Evolutionary conservation across 805 yeast genomes (phyloP).

Genomic region (baker's yeast (Saccharomyces cerevisiae)): DNA sequence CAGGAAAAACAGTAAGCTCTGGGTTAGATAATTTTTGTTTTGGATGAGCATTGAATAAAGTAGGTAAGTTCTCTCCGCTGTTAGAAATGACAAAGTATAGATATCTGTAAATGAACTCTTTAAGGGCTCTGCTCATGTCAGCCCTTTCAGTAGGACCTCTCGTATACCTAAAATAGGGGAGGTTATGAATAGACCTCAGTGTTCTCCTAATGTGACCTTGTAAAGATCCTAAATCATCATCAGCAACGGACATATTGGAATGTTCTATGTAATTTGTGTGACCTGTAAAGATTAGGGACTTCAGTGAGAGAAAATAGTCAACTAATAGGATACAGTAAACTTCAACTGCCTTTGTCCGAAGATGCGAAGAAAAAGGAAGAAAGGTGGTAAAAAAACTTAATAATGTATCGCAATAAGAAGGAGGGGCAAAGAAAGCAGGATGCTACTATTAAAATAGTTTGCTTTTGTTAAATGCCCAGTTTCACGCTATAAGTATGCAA

Average conservation of each 20-base stretch:
- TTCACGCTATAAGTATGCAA: not conserved
- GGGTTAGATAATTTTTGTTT: slow-evolving; percentile 5
- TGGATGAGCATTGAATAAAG: slow-evolving; percentile 25
- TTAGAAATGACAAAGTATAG: slow-evolving; percentile 31
- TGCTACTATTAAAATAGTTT: not conserved
- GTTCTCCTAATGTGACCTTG: slow-evolving; percentile 11
- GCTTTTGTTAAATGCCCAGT: not conserved
- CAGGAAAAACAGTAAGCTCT: slow-evolving; percentile 12
- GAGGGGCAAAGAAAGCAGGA: not conserved
- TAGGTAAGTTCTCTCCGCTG: slow-evolving; percentile 32
- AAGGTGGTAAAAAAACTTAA: not conserved
- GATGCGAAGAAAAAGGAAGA: not conserved
- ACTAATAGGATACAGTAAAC: not conserved
- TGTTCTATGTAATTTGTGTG: slow-evolving; percentile 1
- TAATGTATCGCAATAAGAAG: not conserved
- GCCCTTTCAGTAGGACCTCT: slow-evolving; percentile 25
- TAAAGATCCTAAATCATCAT: not conserved
- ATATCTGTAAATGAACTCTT: slow-evolving; percentile 20
- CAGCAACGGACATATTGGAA: not conserved
- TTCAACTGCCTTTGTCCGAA: slow-evolving; percentile 1
- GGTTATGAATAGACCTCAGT: slow-evolving; percentile 16
- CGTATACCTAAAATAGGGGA: slow-evolving; percentile 13
- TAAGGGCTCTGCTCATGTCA: slow-evolving; percentile 21
- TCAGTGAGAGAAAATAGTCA: not conserved
- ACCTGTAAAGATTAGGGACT: not conserved